phyloP scores from a whole-genome alignment of 148 eudicot species.

The Rhododendron ferrugineum region DNA sequence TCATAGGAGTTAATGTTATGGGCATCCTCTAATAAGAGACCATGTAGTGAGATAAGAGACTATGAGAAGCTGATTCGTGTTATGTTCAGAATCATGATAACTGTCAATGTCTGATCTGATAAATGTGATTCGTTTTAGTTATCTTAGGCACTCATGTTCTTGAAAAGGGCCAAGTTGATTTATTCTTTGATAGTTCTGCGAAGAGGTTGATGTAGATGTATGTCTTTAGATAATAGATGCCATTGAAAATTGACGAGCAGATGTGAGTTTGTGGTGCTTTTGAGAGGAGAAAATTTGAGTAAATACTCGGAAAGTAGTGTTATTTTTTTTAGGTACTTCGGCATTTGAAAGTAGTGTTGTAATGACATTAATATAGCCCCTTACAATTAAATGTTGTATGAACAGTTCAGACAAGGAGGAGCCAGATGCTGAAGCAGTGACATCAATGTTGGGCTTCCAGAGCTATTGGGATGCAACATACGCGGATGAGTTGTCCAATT shows the following conservation, averaged over 20 bases:
- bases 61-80: neutral
- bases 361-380: neutral
- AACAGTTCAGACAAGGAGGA: conserved; percentile 93
- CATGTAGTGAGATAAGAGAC: neutral
- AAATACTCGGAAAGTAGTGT: neutral
- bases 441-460: conserved; percentile 96
- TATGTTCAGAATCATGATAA: neutral
- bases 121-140: neutral
- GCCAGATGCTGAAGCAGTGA: conserved; percentile 64
- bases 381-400: neutral
- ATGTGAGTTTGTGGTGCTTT: conserved; percentile 2
- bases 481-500: conserved; percentile 79
- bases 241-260: neutral
- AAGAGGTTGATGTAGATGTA: neutral
- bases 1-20: neutral
- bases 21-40: neutral
- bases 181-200: neutral
- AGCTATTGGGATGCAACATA: conserved; percentile 95
- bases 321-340: neutral
- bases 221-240: neutral
- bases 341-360: too few species aligned
- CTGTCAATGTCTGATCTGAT: neutral
- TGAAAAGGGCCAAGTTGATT: neutral
- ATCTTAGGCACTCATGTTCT: neutral
- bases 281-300: neutral